A percentile compares a stretch with the other conserved stretches of the same genome.
Conservation (phyloP, 176 grass and related monocot genomes). For the Secale cereale region DNA sequence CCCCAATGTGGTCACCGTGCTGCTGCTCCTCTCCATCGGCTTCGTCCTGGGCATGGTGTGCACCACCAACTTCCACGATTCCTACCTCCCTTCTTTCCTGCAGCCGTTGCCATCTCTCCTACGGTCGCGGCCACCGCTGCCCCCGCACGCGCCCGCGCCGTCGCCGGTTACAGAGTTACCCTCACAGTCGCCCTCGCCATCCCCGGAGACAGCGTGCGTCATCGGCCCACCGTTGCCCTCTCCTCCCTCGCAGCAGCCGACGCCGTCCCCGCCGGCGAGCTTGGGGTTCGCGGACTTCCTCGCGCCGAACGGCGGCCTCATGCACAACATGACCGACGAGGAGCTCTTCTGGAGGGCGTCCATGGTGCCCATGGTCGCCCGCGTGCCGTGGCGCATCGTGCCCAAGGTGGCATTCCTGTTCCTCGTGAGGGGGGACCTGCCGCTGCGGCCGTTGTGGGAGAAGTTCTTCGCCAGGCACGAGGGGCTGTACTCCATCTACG, state of each 20-base stretch:
- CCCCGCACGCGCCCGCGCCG: too few species aligned
- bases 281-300: neutral
- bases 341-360: conserved; percentile 64
- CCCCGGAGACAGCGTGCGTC: too few species aligned
- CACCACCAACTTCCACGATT: conserved; percentile 23
- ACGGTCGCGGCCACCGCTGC: neutral
- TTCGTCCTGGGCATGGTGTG: conserved; percentile 45
- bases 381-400: conserved; percentile 18
- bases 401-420: conserved; percentile 79
- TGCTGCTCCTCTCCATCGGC: conserved; percentile 31
- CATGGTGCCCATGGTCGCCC: conserved; percentile 31
- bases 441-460: conserved; percentile 65
- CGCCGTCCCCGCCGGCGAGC: neutral
- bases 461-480: conserved; percentile 57
- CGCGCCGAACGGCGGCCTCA: neutral
- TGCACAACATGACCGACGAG: conserved; percentile 58
- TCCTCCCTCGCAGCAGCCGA: too few species aligned
- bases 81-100: neutral
- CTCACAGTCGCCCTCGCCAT: too few species aligned
- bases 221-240: too few species aligned
- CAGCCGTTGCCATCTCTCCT: neutral
- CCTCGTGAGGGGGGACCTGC: conserved; percentile 41
- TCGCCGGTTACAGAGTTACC: too few species aligned
- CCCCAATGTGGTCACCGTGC: neutral
- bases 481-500: conserved; percentile 63